Conservation (phyloP, 768 basidiomycete species). For the Amyloporia xantha region DNA sequence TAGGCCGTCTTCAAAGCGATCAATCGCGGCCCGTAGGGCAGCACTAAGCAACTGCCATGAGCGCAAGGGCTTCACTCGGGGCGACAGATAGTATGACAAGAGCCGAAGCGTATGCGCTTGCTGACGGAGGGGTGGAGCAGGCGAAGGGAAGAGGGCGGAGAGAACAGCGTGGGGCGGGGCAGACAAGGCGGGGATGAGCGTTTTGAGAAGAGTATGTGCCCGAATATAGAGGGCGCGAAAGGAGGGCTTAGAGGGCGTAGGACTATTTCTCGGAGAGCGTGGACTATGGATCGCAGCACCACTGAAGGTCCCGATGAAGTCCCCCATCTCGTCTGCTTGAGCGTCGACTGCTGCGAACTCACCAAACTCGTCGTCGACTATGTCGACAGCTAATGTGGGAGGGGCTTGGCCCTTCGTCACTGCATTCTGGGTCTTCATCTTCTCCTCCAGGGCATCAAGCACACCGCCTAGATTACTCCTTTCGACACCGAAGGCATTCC, state of each 20-base stretch:
- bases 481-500: constrained; percentile 53
- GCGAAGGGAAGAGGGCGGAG: constrained; percentile 22
- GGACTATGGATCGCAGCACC: constrained; percentile 26
- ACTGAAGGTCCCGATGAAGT: constrained; percentile 36
- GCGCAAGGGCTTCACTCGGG: constrained; percentile 60
- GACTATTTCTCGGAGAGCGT: constrained; percentile 7
- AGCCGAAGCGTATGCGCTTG: constrained; percentile 68
- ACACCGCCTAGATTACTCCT: constrained; percentile 36
- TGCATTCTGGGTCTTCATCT: constrained; percentile 32
- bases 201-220: constrained; percentile 56
- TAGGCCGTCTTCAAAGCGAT: constrained; percentile 81
- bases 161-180: constrained; percentile 65
- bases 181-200: constrained; percentile 50
- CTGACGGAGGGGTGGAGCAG: constrained; percentile 32
- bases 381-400: constrained; percentile 53
- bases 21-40: constrained; percentile 70
- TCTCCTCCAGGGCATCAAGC: constrained; percentile 55
- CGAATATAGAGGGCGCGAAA: constrained; percentile 58
- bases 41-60: constrained; percentile 56
- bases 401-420: constrained; percentile 41
- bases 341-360: constrained; percentile 56
- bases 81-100: constrained; percentile 70
- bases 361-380: constrained; percentile 81
- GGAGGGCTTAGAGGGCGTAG: constrained; percentile 24
- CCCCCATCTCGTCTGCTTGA: constrained; percentile 39